A percentile compares a stretch with the other conserved stretches of the same genome.
phyloP scores from a whole-genome alignment of 345 rosid species.

The Carallia pectinifolia region DNA sequence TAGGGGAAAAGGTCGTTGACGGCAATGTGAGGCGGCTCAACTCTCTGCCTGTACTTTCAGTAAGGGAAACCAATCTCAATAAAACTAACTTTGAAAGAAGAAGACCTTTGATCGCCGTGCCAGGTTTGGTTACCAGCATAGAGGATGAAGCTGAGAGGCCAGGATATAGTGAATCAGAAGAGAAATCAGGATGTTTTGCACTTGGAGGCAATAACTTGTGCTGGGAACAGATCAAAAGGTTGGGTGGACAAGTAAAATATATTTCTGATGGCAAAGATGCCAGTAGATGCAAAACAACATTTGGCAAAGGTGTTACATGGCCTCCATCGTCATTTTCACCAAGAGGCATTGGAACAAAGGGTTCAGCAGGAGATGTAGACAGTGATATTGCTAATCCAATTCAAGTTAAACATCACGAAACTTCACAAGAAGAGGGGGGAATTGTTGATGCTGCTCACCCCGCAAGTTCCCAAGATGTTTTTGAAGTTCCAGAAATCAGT shows the following conservation, averaged over 20 bases:
- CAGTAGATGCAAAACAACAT: conserved; percentile 23
- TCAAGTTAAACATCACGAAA: conserved; percentile 31
- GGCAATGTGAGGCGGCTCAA: conserved; percentile 32
- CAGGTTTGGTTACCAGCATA: conserved; percentile 14
- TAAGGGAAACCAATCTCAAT: conserved; percentile 27
- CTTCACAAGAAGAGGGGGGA: conserved; percentile 19
- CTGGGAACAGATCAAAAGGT: conserved; percentile 59
- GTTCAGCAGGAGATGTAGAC: conserved; percentile 28
- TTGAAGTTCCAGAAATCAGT: conserved; percentile 52
- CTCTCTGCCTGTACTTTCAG: conserved; percentile 33
- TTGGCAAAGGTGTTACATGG: conserved; percentile 36
- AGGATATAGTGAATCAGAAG: conserved; percentile 36
- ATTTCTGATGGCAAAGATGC: conserved; percentile 35
- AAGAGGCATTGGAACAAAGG: conserved; percentile 3
- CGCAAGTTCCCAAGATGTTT: conserved; percentile 53
- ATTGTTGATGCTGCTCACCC: conserved; percentile 22
- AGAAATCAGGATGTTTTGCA: conserved; percentile 11
- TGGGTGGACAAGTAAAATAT: conserved; percentile 48
- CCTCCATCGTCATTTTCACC: conserved; percentile 40
- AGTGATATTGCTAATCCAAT: conserved; percentile 20
- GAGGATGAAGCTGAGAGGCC: conserved; percentile 25
- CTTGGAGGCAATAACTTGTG: conserved; percentile 41
- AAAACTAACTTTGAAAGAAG: conserved; percentile 18
- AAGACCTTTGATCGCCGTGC: conserved; percentile 10
- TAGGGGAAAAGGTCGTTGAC: conserved; percentile 25